Evolutionary conservation across 768 basidiomycete genomes (phyloP), one percentile per base, ranked within the genome.

Genomic region (Boletus rufocinnamomeus): DNA sequence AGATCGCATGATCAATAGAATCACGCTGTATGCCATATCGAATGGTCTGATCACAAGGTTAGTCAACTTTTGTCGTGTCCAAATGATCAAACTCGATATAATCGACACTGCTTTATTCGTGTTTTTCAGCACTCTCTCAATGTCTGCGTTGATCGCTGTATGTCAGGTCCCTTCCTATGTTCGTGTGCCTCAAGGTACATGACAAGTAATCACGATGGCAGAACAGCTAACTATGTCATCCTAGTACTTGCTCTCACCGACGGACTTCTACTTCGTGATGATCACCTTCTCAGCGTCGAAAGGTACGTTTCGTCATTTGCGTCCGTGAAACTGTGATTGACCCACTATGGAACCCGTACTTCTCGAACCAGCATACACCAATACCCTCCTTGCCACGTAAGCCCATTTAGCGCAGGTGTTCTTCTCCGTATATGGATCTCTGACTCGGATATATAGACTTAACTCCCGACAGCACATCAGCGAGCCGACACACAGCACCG

Each of bases 331-430:
- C 19, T 14, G 21, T 11, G 19, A 30, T n/a, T n/a, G 28, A 30
- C 43, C 14, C 14, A 44, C 8, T 25, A 44, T 25, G 7, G 21
- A n/a, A 48, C n/a, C 19, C 7, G 13, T 32, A 2, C 28, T 21
- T n/a, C 28, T 11, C 9, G 17, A 37, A 27, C 8, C 35, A 52
- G 51, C 51, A 28, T 52, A 52, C 13, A 52, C 51, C 27, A 52
- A 52, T 38, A 52, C 51, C 11, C 25, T 52, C 37, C n/a, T 52
- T 2, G 51, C 51, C 13, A 21, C 51, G 51, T 52, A 28, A 40
- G 51, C 19, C 21, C n/a, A 3, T 50, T 14, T 32, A 50, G 14
- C 8, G 19, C 11, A 35, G 16, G 6, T 13, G 47, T 10, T 50
- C 23, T 19, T 19, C 19, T 37, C 17, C 7, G 14, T 14, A 3